These are phyloP conservation scores for Biscogniauxia mediterranea DNA, from an alignment of 2,329 filamentous ascomycete species.

Conservation along the genomic window DNA sequence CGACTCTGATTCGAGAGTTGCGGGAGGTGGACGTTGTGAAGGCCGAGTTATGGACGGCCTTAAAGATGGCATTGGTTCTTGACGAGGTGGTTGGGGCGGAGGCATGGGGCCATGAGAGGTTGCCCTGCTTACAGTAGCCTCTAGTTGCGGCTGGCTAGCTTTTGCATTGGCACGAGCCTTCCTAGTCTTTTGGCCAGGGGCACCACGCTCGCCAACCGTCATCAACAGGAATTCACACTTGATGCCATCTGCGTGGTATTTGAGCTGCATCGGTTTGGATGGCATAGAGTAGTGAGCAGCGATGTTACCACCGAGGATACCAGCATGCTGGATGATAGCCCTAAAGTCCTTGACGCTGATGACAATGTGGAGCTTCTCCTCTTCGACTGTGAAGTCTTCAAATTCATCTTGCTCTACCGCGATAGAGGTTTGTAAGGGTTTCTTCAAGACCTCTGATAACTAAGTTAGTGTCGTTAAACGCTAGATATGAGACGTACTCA, in stretches of 20 bases:
- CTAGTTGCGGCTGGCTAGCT: conserved; percentile 42
- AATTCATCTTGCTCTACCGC: conserved; percentile 76
- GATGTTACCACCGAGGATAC: conserved; percentile 64
- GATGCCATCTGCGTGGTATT: conserved; percentile 66
- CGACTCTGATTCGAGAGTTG: conserved; percentile 62
- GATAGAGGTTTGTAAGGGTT: conserved; percentile 77
- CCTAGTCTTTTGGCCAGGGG: conserved; percentile 47
- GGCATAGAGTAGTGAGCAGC: conserved; percentile 70
- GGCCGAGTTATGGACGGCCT: conserved; percentile 39
- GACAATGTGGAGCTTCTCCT: conserved; percentile 74
- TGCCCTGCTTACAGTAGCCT: conserved; percentile 46
- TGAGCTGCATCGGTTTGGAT: conserved; percentile 68
- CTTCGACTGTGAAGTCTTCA: conserved; percentile 64
- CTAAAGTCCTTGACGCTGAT: conserved; percentile 83
- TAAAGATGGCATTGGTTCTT: conserved; percentile 40
- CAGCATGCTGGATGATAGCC: conserved; percentile 73
- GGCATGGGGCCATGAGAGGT: conserved; percentile 32
- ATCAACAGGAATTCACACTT: conserved; percentile 77
- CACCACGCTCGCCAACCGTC: conserved; percentile 69
- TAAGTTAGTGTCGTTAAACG: conserved; percentile 10
- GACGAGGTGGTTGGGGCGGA: conserved; percentile 34
- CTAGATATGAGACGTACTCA: conserved; percentile 26
- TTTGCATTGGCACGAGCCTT: conserved; percentile 41
- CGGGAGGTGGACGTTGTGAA: conserved; percentile 52
- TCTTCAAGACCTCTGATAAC: conserved; percentile 67